phyloP scores from a whole-genome alignment of 2,329 filamentous ascomycete species.

The Sporothrix mexicana region DNA sequence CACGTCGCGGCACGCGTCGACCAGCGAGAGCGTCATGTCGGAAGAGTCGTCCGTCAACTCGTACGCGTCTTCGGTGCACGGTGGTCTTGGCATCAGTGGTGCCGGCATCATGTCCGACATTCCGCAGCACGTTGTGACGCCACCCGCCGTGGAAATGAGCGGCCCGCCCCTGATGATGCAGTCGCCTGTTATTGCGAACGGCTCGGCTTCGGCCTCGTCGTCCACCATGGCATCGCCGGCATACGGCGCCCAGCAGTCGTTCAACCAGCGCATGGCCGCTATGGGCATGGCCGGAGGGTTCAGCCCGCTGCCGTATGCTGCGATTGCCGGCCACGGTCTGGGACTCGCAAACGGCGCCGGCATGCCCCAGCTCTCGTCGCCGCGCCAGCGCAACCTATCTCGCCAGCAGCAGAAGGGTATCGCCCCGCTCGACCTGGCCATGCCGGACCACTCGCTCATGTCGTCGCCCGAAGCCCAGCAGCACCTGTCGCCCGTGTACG shows the following conservation, averaged over 20 bases:
- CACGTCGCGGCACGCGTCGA: conserved; percentile 42
- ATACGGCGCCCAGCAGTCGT: conserved; percentile 40
- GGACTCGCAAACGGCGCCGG: conserved; percentile 26
- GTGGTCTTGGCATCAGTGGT: conserved; percentile 40
- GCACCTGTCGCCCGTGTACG: conserved; percentile 74
- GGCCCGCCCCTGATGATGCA: conserved; percentile 44
- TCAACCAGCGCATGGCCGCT: conserved; percentile 44
- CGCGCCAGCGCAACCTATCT: conserved; percentile 47
- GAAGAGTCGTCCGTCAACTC: conserved; percentile 41
- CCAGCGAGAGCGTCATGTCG: conserved; percentile 41
- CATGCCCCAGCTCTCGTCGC: conserved; percentile 41
- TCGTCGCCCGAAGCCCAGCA: conserved; percentile 51
- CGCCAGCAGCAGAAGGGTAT: conserved; percentile 58
- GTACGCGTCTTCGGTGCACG: conserved; percentile 45
- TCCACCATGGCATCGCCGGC: conserved; percentile 27
- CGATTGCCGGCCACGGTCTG: conserved; percentile 41
- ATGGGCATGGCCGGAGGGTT: conserved; percentile 39
- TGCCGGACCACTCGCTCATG: conserved; percentile 50
- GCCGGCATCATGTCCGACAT: conserved; percentile 32
- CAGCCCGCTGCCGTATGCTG: conserved; percentile 39
- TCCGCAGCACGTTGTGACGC: conserved; percentile 36
- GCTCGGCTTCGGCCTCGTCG: conserved; percentile 44
- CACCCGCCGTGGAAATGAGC: conserved; percentile 39
- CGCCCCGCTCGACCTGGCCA: conserved; percentile 62
- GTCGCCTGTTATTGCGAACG: conserved; percentile 60